These are phyloP conservation scores for Epichloe sp. DNA, from an alignment of 2,329 filamentous ascomycete genomes.

Conservation along the genomic window DNA sequence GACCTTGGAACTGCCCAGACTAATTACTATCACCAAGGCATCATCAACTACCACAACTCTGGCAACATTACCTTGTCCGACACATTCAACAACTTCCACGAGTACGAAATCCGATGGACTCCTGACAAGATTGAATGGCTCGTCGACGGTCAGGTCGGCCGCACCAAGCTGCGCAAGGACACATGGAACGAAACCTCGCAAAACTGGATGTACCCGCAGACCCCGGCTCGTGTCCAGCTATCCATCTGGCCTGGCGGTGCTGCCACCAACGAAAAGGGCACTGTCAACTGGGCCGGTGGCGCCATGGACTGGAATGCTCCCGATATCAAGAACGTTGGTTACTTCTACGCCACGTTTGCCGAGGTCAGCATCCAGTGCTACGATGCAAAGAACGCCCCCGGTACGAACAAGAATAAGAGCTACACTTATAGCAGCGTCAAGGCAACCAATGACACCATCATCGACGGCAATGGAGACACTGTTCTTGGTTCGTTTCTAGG, in stretches of 20 bases:
- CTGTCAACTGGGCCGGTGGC: constrained; percentile 84
- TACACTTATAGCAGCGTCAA: constrained; percentile 60
- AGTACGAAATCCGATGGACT: constrained; percentile 88
- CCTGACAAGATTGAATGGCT: constrained; percentile 78
- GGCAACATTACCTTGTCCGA: constrained; percentile 56
- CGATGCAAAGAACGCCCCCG: constrained; percentile 46
- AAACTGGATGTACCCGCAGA: constrained; percentile 81
- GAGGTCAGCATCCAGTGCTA: constrained; percentile 81
- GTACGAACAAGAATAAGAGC: constrained; percentile 52
- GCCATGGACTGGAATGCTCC: constrained; percentile 67
- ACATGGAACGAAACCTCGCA: constrained; percentile 80
- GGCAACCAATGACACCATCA: constrained; percentile 64
- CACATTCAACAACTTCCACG: constrained; percentile 69
- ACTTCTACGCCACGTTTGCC: constrained; percentile 74
- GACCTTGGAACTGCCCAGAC: constrained; percentile 71
- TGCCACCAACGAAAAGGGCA: constrained; percentile 65
- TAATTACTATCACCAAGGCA: constrained; percentile 95
- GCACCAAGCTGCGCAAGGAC: constrained; percentile 58
- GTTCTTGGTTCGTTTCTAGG: constrained; percentile 66
- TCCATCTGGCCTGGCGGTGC: constrained; percentile 93
- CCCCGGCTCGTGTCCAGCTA: constrained; percentile 77
- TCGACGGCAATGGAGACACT: constrained; percentile 61
- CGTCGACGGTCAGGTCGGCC: constrained; percentile 67
- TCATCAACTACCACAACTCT: constrained; percentile 71
- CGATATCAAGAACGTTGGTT: constrained; percentile 71